Base-by-base conservation (phyloP, 1,139 yeast species). In the Hyphopichia wangnamkhiaoensis region DNA sequence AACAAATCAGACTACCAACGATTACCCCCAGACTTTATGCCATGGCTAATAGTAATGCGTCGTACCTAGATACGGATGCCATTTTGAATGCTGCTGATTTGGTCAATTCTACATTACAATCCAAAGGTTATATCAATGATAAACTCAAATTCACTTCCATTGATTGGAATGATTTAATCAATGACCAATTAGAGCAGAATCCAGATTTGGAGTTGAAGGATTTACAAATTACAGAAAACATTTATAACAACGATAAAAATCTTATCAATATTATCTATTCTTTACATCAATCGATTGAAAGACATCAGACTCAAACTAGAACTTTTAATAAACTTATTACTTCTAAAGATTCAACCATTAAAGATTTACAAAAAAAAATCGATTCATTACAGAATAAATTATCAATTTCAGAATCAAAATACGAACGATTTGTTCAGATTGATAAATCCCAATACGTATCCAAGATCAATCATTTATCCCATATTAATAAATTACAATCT, bases 241-340 rank as follows among this genome's bases (percentile, higher is more conserved):
- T 71, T 14, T 71, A 61, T 44, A 58, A 66, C 39, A 73, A 74
- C 48, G 79, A 73, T 48, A 68, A 71, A 46, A 63, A 67, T 37
- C 53, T 63, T 20, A 68, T 74, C 23, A 72, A 73, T 46, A 63
- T 70, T 31, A 61, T 74, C 2, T 71, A 72, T 45, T 64, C 73
- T 2, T 53, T 74, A 6, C 46, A 70, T 3, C 65, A 64, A 38
- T 63, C 71, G 5, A 56, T 72, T 1, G 79, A 74, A 34, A 54
- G 73, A 27, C 59, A 62, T 41, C 58, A 73, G 29, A 53, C 46
- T 3, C 75, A 68, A 37, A 68, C 64, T 37, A 59, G 55, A 33
- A 45, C 57, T 4, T 62, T 69, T 31, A 66, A 67, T 40, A 59
- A 58, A 32, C 50, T 60, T 0, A 48, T 71, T 7, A 48, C 47